Percentiles rank a stretch among this genome's conserved stretches.
Evolutionary conservation across 2,329 filamentous ascomycete species (phyloP).

Genomic region (Didymella arachidicola): DNA sequence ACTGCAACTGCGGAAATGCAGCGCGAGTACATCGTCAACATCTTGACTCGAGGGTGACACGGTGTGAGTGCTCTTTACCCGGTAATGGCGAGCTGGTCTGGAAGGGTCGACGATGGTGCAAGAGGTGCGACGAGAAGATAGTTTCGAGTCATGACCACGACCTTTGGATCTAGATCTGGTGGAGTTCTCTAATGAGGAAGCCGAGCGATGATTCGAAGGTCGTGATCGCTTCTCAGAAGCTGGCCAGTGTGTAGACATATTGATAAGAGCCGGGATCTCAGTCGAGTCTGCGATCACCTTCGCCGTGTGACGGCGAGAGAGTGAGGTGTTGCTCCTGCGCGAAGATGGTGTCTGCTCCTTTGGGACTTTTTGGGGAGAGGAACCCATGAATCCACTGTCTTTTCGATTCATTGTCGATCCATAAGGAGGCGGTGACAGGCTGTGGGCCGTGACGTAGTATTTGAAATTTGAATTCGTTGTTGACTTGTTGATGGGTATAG

Average conservation of each 20-base stretch:
- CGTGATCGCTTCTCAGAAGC: conserved; percentile 39
- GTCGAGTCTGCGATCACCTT: conserved; percentile 19
- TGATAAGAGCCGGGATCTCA: conserved; percentile 1
- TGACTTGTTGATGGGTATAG: conserved; percentile 30
- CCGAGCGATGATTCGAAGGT: conserved; percentile 38
- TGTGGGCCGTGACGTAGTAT: conserved; percentile 28
- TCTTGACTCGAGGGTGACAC: conserved; percentile 39
- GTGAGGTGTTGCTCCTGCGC: conserved; percentile 37
- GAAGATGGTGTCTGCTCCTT: conserved; percentile 26
- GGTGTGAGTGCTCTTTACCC: conserved; percentile 46
- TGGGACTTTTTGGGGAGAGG: conserved; percentile 28
- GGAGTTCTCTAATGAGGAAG: conserved; percentile 42
- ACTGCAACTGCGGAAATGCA: conserved; percentile 51
- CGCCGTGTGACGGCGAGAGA: conserved; percentile 29
- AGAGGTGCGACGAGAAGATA: conserved; percentile 48
- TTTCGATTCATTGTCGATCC: conserved; percentile 44
- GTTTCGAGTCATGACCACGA: conserved; percentile 41
- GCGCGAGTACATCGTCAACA: conserved; percentile 50
- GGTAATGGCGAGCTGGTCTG: conserved; percentile 45
- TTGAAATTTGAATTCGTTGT: conserved; percentile 18
- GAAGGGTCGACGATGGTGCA: conserved; percentile 47
- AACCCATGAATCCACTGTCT: conserved; percentile 46
- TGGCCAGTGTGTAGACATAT: conserved; percentile 19
- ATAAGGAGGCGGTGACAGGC: conserved; percentile 29
- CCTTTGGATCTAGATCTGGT: conserved; percentile 36